A percentile compares a stretch with the other conserved stretches of the same genome.
phyloP scores from a whole-genome alignment of 2,329 filamentous ascomycete species.

The Monilinia vaccinii-corymbosi region DNA sequence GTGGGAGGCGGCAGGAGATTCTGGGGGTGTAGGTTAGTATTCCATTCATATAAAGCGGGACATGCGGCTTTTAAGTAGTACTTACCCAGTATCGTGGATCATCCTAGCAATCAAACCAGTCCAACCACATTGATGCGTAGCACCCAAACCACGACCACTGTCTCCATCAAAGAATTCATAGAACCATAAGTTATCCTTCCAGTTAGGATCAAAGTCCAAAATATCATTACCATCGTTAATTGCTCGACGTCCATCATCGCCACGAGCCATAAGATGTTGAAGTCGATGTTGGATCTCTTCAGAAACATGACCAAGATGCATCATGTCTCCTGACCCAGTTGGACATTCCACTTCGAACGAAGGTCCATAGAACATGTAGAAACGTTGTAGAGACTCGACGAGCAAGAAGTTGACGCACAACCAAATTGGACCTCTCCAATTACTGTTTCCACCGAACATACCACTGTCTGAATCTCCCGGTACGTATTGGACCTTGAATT shows the following conservation, averaged over 20 bases:
- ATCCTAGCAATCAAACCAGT: slow-evolving; percentile 91
- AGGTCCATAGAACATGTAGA: slow-evolving; percentile 92
- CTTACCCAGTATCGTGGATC: slow-evolving; percentile 95
- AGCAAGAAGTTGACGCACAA: slow-evolving; percentile 92
- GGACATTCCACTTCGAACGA: slow-evolving; percentile 87
- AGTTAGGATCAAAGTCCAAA: slow-evolving; percentile 84
- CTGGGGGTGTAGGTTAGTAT: slow-evolving; percentile 42
- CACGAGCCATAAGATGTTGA: slow-evolving; percentile 80
- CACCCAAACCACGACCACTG: slow-evolving; percentile 77
- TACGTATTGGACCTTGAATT: slow-evolving; percentile 80
- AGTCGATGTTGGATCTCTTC: slow-evolving; percentile 92
- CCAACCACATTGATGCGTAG: slow-evolving; percentile 94
- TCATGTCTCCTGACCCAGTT: slow-evolving; percentile 83
- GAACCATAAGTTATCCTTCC: slow-evolving; percentile 93
- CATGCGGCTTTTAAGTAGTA: slow-evolving; percentile 14
- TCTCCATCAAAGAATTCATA: slow-evolving; percentile 97
- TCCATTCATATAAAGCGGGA: neutral
- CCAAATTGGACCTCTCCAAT: slow-evolving; percentile 96
- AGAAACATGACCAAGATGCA: slow-evolving; percentile 91
- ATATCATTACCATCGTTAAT: slow-evolving; percentile 79
- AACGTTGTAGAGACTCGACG: slow-evolving; percentile 87
- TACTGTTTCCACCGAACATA: slow-evolving; percentile 93
- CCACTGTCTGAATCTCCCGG: slow-evolving; percentile 95
- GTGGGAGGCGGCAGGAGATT: slow-evolving; percentile 80
- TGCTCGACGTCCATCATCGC: slow-evolving; percentile 77